A percentile compares a stretch with the other conserved stretches of the same genome.
Evolutionary conservation across 768 basidiomycete species (phyloP).

Genomic region (Exsudoporus frostii): DNA sequence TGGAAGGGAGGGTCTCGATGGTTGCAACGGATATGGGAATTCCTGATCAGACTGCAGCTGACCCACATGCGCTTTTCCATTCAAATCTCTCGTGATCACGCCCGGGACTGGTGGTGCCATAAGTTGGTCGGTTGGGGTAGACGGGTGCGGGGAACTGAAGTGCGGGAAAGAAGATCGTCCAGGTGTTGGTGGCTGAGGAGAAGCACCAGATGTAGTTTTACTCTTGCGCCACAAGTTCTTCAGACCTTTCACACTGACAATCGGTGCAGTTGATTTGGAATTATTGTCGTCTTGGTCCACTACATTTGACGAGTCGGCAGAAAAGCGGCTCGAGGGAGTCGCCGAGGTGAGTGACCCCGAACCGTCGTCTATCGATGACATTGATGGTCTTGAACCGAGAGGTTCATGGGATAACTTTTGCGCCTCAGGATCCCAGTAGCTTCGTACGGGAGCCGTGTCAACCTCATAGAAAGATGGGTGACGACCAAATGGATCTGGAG

Average conservation of each 20-base stretch:
- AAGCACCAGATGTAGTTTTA: conserved; percentile 39
- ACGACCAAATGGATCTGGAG: conserved; percentile 79
- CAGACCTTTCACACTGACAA: conserved; percentile 73
- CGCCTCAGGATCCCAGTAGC: conserved; percentile 44
- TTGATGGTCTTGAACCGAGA: conserved; percentile 20
- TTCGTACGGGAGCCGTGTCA: conserved; percentile 29
- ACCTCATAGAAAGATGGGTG: conserved; percentile 51
- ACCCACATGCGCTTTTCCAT: conserved; percentile 36
- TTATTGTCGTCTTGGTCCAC: conserved; percentile 29
- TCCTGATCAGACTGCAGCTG: conserved; percentile 68
- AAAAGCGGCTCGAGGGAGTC: conserved; percentile 64
- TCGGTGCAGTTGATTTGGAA: conserved; percentile 38
- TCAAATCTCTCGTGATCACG: conserved; percentile 8
- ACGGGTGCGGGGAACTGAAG: conserved; percentile 29
- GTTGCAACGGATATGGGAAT: conserved; percentile 45
- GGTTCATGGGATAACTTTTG: conserved; percentile 23
- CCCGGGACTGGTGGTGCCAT: conserved; percentile 28
- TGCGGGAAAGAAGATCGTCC: conserved; percentile 36
- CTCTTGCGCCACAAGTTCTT: conserved; percentile 80
- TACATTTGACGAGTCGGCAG: conserved; percentile 59
- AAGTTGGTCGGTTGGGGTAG: conserved; percentile 33
- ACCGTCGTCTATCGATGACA: conserved; percentile 23
- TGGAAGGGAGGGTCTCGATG: conserved; percentile 34
- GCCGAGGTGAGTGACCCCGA: conserved; percentile 18
- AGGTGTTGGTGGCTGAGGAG: conserved; percentile 34